Evolutionary conservation across 2,329 filamentous ascomycete species (phyloP).

Genomic region (Falciphora oryzae): DNA sequence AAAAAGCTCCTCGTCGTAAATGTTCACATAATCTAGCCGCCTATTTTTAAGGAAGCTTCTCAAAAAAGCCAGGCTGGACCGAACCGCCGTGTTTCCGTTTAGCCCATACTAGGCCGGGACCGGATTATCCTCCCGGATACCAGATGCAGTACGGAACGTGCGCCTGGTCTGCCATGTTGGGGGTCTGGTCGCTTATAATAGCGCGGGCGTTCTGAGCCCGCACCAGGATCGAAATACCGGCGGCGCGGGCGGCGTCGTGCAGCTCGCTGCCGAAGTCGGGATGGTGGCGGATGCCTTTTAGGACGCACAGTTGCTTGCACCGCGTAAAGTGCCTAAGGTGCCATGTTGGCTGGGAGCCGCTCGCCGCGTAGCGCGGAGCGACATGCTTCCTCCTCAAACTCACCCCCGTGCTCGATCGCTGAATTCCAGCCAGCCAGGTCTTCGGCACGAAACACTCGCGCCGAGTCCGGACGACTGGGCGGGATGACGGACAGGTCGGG

Average conservation of each 20-base stretch:
- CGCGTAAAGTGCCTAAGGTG: not conserved
- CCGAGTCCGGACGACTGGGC: too few species aligned
- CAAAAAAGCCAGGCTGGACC: conserved; percentile 10
- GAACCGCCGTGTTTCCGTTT: conserved; percentile 30
- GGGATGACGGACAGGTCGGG: too few species aligned
- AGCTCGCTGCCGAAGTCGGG: not conserved
- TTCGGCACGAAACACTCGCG: too few species aligned
- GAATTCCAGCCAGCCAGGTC: too few species aligned
- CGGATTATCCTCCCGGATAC: conserved; percentile 20
- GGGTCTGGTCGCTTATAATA: conserved; percentile 26
- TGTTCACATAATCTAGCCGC: not conserved
- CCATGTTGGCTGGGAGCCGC: not conserved
- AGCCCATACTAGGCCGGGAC: conserved; percentile 16
- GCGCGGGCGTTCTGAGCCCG: conserved; percentile 7
- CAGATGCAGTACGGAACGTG: conserved; percentile 32
- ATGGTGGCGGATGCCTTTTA: not conserved
- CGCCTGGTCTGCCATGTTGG: conserved; percentile 16
- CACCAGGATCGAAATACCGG: not conserved
- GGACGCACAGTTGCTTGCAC: not conserved
- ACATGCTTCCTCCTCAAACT: not conserved
- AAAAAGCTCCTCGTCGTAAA: not conserved
- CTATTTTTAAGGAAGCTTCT: not conserved
- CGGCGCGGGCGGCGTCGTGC: not conserved
- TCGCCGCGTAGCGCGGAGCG: not conserved
- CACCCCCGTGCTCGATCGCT: too few species aligned